Evolutionary conservation across 495 filamentous ascomycete genomes (phyloP).

Genomic region (Diplogelasinospora grovesii): DNA sequence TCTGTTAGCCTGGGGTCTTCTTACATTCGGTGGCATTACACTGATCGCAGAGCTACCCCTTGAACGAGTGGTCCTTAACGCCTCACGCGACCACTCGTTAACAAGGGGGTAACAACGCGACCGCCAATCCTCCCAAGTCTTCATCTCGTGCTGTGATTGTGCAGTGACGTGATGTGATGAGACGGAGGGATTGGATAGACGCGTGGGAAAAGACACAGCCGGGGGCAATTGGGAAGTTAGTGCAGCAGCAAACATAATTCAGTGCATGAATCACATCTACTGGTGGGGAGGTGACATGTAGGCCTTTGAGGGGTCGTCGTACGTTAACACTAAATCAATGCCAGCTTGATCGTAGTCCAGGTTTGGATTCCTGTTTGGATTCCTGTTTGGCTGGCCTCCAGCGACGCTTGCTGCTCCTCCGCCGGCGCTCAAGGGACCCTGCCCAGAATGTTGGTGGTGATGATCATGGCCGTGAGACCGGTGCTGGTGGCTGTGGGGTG

Average conservation of each 20-base stretch:
- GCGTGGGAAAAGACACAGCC: not conserved
- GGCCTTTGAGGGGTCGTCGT: slow-evolving; percentile 56
- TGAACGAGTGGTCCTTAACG: too few relatives aligned
- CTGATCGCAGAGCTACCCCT: too few relatives aligned
- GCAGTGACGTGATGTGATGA: not conserved
- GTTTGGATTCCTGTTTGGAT: slow-evolving; percentile 33
- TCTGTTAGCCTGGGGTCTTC: slow-evolving; percentile 15
- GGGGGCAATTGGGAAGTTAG: not conserved
- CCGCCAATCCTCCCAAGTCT: too few relatives aligned
- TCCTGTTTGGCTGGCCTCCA: slow-evolving; percentile 7
- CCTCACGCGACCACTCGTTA: too few relatives aligned
- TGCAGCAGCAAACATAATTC: too few relatives aligned
- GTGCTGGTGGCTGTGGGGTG: slow-evolving; percentile 34
- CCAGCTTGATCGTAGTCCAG: slow-evolving; percentile 84
- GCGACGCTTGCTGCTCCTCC: slow-evolving; percentile 2
- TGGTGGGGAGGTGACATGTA: slow-evolving; percentile 60
- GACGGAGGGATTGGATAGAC: not conserved
- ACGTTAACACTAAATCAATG: slow-evolving; percentile 96
- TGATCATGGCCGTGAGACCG: slow-evolving; percentile 25
- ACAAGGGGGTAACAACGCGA: too few relatives aligned
- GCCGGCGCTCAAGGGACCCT: slow-evolving; percentile 4
- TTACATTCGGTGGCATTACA: too few relatives aligned
- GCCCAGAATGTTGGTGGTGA: slow-evolving; percentile 13
- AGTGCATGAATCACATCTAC: too few relatives aligned
- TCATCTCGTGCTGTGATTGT: slow-evolving; percentile 2